phyloP scores from a whole-genome alignment of 345 rosid genomes.

The Lepidium didymum region DNA sequence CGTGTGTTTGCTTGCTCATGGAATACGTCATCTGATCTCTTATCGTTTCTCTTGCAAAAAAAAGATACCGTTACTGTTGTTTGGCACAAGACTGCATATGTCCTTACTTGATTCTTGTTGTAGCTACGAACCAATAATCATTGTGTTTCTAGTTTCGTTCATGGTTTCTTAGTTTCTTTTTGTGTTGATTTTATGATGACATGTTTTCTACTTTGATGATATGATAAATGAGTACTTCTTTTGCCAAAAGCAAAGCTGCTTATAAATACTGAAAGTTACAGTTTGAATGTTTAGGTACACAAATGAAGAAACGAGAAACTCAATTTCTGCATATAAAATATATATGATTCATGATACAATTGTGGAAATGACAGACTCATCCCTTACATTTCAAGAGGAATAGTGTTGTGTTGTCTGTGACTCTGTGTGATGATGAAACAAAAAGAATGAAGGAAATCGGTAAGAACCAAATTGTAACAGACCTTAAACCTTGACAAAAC shows the following conservation, averaged over 20 bases:
- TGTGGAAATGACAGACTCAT: slow-evolving; percentile 8
- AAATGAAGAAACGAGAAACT: neutral
- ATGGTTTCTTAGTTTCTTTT: neutral
- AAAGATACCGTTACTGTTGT: neutral
- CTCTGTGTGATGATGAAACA: slow-evolving; percentile 13
- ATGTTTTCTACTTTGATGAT: slow-evolving; percentile 8
- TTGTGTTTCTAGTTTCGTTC: neutral
- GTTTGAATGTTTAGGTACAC: neutral
- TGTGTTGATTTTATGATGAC: neutral
- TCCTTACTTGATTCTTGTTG: slow-evolving; percentile 7
- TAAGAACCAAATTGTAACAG: slow-evolving; percentile 11
- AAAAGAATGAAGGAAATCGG: neutral
- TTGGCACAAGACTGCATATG: slow-evolving; percentile 6
- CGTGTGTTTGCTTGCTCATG: neutral
- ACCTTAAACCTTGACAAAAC: slow-evolving; percentile 22
- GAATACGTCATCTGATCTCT: neutral
- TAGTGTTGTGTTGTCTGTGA: neutral
- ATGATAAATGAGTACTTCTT: neutral
- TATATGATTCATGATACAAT: neutral
- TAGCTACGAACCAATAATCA: neutral
- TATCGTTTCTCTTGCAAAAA: neutral
- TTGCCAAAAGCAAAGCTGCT: neutral
- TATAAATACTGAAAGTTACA: neutral
- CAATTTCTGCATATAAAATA: neutral
- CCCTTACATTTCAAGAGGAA: slow-evolving; percentile 6